phyloP scores from a whole-genome alignment of 805 yeast species.

The Dipodascus geniculatus region DNA sequence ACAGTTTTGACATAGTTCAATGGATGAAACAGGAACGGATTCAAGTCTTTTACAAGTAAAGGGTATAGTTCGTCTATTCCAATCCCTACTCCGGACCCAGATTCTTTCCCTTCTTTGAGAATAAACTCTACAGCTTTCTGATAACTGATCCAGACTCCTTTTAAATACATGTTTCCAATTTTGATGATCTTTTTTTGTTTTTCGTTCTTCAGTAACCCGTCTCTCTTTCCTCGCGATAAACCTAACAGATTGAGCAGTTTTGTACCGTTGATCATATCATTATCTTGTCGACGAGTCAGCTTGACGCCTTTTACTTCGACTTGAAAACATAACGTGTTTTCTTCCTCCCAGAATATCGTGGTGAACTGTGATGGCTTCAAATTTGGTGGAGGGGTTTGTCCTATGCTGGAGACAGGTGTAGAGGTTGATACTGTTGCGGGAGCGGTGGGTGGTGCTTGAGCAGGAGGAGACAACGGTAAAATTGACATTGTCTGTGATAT shows the following conservation, averaged over 20 bases:
- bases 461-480: background rate
- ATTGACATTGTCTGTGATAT: conserved; percentile 1
- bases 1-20: background rate
- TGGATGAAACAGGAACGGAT: background rate
- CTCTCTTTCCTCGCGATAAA: background rate
- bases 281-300: background rate
- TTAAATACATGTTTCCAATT: background rate
- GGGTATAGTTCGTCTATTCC: background rate
- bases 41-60: background rate
- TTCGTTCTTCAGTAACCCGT: background rate
- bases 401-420: background rate
- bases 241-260: background rate
- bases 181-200: background rate
- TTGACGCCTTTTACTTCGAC: background rate
- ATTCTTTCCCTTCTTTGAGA: background rate
- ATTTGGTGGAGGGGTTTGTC: background rate
- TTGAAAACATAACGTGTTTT: background rate
- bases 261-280: background rate
- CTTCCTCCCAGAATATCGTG: background rate
- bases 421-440: background rate
- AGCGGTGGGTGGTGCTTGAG: background rate
- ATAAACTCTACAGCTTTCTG: background rate
- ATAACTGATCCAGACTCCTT: conserved; percentile 1
- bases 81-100: background rate
- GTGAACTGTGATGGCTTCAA: background rate